A percentile compares a stretch with the other conserved stretches of the same genome.
phyloP scores from a whole-genome alignment of 495 filamentous ascomycete species.

The Neohortaea acidophila region DNA sequence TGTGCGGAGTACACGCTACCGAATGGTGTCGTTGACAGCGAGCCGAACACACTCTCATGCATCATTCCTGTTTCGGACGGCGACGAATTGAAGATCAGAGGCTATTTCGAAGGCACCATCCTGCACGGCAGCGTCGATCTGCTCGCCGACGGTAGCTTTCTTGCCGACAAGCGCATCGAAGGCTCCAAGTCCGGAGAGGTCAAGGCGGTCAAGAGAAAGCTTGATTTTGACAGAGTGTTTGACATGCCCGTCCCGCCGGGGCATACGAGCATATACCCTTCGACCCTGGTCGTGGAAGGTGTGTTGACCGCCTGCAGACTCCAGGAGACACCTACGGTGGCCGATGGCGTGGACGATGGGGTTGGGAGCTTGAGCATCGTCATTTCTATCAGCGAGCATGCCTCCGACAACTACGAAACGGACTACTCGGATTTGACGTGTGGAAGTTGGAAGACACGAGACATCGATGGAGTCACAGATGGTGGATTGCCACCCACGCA shows the following conservation, averaged over 20 bases:
- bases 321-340: not conserved
- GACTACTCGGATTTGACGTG: conserved; percentile 1
- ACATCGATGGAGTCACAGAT: not conserved
- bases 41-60: conserved; percentile 3
- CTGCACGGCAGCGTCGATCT: conserved; percentile 7
- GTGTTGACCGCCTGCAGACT: conserved; percentile 1
- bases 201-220: conserved; percentile 1
- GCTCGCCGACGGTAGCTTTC: conserved; percentile 11
- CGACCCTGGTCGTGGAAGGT: conserved; percentile 8
- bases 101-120: conserved; percentile 7
- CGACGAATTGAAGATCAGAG: conserved; percentile 7
- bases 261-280: not conserved
- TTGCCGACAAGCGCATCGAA: conserved; percentile 7
- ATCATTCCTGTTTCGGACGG: conserved; percentile 5
- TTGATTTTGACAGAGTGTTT: conserved; percentile 3
- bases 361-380: conserved; percentile 8
- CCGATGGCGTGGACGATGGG: conserved; percentile 1
- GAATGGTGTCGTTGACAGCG: not conserved
- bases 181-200: conserved; percentile 2
- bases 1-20: conserved; percentile 5
- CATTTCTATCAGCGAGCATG: conserved; percentile 5
- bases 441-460: not conserved
- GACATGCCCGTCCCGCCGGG: conserved; percentile 1
- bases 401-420: not conserved
- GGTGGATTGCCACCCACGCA: conserved; percentile 4